Evolutionary conservation across 1,139 yeast species (phyloP), one percentile per base, ranked within the genome.

Genomic region (Diutina scorzettiae): DNA sequence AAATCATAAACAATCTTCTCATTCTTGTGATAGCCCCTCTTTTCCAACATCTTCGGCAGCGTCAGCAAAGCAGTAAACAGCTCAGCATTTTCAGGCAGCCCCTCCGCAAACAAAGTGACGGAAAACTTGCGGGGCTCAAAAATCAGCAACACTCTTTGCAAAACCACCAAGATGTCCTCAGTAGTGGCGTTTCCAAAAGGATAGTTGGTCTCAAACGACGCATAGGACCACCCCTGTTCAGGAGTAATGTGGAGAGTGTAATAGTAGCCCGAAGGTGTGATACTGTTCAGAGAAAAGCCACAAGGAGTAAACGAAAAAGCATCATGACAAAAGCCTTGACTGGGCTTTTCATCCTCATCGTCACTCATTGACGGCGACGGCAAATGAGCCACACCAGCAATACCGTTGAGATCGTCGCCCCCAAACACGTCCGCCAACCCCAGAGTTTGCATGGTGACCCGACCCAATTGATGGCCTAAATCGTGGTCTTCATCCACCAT

Each of bases 281-380:
- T 65, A 23, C 93, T 81, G 60, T 91, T 91, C 42, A 96, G 84
- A 2, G 96, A 85, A 57, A 78, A 91, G 14, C 98, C 98, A 61
- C 97, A 91, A 2, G 98, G 98, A n/a, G 84, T 69, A 59, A 91
- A 91, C 25, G 94, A 81, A 63, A 87, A 91, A 4, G 96, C 85
- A 64, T 89, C 97, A 53, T 80, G 86, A 56, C 73, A 52, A 44
- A 68, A 73, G 14, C 49, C 49, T 37, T 48, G 40, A 16, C 43
- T 21, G 2, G 40, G 20, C 32, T 37, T 40, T n/a, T 18, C 19
- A 19, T 30, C 37, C 18, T 19, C 37, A 17, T 48, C 46, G 25
- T 60, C 68, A 27, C 61, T 54, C 43, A 56, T 52, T 12, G 63
- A 58, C 18, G 71, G 71, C 19, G 70, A 63, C 9, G 71, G 71